A percentile compares a stretch with the other conserved stretches of the same genome.
These are phyloP conservation scores for Penicillium daleae DNA, from an alignment of 495 filamentous ascomycete genomes.

Conservation along the genomic window DNA sequence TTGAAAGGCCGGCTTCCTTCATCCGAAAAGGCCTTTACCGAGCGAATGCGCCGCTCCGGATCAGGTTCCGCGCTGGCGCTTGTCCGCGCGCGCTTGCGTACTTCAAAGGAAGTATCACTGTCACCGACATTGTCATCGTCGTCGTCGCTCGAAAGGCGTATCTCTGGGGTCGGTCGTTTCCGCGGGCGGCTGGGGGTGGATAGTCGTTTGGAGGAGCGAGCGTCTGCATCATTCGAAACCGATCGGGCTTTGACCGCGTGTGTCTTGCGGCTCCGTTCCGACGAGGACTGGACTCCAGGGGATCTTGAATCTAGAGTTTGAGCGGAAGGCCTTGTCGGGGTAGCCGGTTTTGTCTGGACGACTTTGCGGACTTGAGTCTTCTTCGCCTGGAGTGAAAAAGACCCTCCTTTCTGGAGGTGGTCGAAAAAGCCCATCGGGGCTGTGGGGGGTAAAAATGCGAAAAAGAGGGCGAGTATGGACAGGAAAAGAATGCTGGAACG, in stretches of 20 bases:
- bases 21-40: slow-evolving; percentile 62
- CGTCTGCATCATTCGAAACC: slow-evolving; percentile 38
- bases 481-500: slow-evolving; percentile 10
- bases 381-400: slow-evolving; percentile 54
- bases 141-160: slow-evolving; percentile 54
- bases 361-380: slow-evolving; percentile 54
- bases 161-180: slow-evolving; percentile 52
- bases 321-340: slow-evolving; percentile 36
- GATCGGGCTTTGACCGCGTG: slow-evolving; percentile 37
- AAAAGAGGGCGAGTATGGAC: slow-evolving; percentile 16
- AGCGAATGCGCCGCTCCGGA: slow-evolving; percentile 60
- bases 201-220: slow-evolving; percentile 40
- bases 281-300: slow-evolving; percentile 27
- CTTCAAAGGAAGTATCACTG: slow-evolving; percentile 49
- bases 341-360: slow-evolving; percentile 43
- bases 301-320: slow-evolving; percentile 29
- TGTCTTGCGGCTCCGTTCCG: slow-evolving; percentile 35
- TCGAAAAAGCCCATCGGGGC: slow-evolving; percentile 58
- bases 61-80: slow-evolving; percentile 55
- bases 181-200: slow-evolving; percentile 42
- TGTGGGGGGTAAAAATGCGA: slow-evolving; percentile 14
- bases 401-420: slow-evolving; percentile 58
- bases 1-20: slow-evolving; percentile 52
- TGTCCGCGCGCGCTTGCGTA: slow-evolving; percentile 51
- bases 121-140: slow-evolving; percentile 56